These are phyloP conservation scores for Medicago arabica DNA, from an alignment of 306 rosid species.

Conservation along the genomic window DNA sequence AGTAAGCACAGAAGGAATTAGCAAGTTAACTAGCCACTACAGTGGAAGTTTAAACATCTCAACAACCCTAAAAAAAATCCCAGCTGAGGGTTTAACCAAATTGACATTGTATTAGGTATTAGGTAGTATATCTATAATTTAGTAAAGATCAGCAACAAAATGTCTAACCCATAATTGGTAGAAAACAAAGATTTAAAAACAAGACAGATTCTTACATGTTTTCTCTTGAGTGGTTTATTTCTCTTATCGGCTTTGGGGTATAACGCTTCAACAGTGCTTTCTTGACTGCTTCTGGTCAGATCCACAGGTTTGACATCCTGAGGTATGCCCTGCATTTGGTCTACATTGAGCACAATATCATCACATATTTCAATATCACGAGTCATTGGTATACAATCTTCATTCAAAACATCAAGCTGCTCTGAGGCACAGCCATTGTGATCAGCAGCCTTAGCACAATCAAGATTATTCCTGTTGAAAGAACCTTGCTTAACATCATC, in stretches of 20 bases:
- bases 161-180: slow-evolving; percentile 25
- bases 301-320: slow-evolving; percentile 25
- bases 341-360: slow-evolving; percentile 22
- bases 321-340: slow-evolving; percentile 25
- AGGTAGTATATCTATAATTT: not conserved
- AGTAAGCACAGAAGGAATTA: not conserved
- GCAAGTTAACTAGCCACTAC: not conserved
- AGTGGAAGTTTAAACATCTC: not conserved
- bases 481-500: slow-evolving; percentile 27
- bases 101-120: not conserved
- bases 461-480: slow-evolving; percentile 1
- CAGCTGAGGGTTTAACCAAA: slow-evolving; percentile 14
- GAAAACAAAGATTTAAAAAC: slow-evolving; percentile 16
- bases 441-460: slow-evolving; percentile 19
- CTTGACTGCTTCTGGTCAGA: slow-evolving; percentile 15
- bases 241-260: slow-evolving; percentile 27
- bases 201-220: slow-evolving; percentile 50
- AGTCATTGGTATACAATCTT: slow-evolving; percentile 40
- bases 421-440: slow-evolving; percentile 17
- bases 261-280: slow-evolving; percentile 34
- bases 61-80: not conserved
- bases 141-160: slow-evolving; percentile 12
- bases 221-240: slow-evolving; percentile 39
- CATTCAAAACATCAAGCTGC: slow-evolving; percentile 24
- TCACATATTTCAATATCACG: slow-evolving; percentile 46